phyloP scores from a whole-genome alignment of 2,329 filamentous ascomycete genomes.

The Aspergillus sp. region DNA sequence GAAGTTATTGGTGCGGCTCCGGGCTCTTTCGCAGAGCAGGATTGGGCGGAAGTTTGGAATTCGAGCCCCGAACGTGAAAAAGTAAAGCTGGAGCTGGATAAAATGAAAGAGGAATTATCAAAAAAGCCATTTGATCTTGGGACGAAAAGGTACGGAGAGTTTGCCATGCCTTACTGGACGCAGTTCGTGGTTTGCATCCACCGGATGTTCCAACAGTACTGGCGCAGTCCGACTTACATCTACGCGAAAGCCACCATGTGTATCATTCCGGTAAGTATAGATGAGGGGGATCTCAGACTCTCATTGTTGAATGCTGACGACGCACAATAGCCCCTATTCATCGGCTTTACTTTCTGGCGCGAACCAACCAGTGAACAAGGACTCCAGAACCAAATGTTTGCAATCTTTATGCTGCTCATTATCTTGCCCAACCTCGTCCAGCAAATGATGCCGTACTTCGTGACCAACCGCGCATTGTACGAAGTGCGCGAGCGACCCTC shows the following conservation, averaged over 20 bases:
- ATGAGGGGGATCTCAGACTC: conserved; percentile 5
- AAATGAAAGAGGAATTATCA: conserved; percentile 24
- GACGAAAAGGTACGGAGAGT: conserved; percentile 60
- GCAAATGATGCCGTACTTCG: conserved; percentile 49
- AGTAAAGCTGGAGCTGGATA: conserved; percentile 41
- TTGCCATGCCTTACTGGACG: conserved; percentile 61
- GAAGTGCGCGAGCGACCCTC: conserved; percentile 51
- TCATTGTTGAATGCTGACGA: conserved; percentile 10
- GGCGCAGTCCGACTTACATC: conserved; percentile 79
- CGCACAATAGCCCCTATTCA: conserved; percentile 57
- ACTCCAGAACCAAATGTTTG: conserved; percentile 82
- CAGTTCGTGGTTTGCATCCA: conserved; percentile 61
- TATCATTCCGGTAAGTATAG: conserved; percentile 51
- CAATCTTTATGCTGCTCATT: conserved; percentile 72
- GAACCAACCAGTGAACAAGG: conserved; percentile 66
- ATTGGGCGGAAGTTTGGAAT: conserved; percentile 57
- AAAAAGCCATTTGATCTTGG: conserved; percentile 23
- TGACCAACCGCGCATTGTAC: conserved; percentile 48
- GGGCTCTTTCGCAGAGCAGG: conserved; percentile 49
- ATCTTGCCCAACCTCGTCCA: conserved; percentile 55
- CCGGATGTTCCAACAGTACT: conserved; percentile 82
- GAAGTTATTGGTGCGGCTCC: conserved; percentile 50
- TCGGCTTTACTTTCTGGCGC: conserved; percentile 72
- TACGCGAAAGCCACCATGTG: conserved; percentile 70
- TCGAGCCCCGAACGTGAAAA: conserved; percentile 46